These are phyloP conservation scores for Flaveria trinervia DNA, from an alignment of 129 eudicot genomes.

Conservation along the genomic window DNA sequence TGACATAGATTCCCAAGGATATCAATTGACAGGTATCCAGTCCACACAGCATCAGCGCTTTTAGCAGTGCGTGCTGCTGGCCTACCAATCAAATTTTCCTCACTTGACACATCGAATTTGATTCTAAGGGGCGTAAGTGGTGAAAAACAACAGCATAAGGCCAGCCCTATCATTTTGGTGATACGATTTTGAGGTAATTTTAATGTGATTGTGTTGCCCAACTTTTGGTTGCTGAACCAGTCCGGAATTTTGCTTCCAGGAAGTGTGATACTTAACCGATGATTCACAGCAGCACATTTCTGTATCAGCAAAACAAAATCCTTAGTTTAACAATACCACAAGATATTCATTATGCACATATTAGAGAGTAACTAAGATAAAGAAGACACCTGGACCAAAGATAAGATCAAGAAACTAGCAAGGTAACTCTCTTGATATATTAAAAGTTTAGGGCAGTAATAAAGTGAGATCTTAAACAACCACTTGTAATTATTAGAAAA, in stretches of 20 bases:
- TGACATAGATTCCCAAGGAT: constrained; percentile 8
- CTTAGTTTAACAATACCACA: neutral
- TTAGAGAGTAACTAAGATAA: constrained; percentile 7
- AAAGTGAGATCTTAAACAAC: constrained; percentile 19
- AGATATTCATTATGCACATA: neutral
- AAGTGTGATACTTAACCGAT: constrained; percentile 6
- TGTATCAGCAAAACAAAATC: neutral
- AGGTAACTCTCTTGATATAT: constrained; percentile 8
- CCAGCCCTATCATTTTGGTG: constrained; percentile 17
- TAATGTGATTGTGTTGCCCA: constrained; percentile 14
- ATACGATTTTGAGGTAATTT: constrained; percentile 7
- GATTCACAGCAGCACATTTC: constrained; percentile 23
- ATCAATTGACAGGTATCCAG: constrained; percentile 13
- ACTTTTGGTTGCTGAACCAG: neutral
- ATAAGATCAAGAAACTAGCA: constrained; percentile 10
- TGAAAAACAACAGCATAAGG: constrained; percentile 11
- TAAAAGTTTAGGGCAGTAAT: neutral
- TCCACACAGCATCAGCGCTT: neutral
- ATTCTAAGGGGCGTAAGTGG: neutral
- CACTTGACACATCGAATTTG: neutral
- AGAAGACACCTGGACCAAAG: constrained; percentile 15
- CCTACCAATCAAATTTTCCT: neutral
- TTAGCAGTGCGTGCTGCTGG: neutral
- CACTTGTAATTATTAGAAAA: constrained; percentile 8
- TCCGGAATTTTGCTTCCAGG: constrained; percentile 12